A percentile compares a stretch with the other conserved stretches of the same genome.
phyloP scores from a whole-genome alignment of 495 filamentous ascomycete genomes.

The Aspergillus ostianus region DNA sequence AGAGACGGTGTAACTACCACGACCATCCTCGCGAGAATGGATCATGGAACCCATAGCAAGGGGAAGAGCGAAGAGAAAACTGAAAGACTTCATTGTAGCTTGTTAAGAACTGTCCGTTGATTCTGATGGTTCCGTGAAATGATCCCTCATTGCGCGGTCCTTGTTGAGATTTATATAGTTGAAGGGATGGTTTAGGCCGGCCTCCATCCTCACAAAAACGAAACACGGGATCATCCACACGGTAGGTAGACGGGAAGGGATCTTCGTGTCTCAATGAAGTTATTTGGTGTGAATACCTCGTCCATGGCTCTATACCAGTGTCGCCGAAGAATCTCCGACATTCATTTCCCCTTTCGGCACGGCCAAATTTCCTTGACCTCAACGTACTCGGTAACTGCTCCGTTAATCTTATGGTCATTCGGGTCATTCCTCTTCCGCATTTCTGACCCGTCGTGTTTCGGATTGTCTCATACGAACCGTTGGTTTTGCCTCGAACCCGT shows the following conservation, averaged over 20 bases:
- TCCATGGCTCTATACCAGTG: neutral
- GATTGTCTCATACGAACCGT: neutral
- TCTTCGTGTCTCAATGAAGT: constrained; percentile 1
- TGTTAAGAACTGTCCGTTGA: neutral
- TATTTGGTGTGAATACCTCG: neutral
- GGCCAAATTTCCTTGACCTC: neutral
- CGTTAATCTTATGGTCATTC: neutral
- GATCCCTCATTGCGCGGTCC: neutral
- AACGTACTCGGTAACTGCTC: neutral
- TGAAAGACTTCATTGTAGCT: constrained; percentile 7
- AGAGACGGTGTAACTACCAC: constrained; percentile 28
- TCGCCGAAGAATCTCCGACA: neutral
- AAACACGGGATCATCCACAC: neutral
- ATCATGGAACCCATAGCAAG: constrained; percentile 4
- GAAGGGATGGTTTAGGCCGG: neutral
- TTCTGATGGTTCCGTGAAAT: neutral
- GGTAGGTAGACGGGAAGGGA: constrained; percentile 8
- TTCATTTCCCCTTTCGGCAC: neutral
- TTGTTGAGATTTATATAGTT: neutral
- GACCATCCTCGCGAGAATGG: constrained; percentile 21
- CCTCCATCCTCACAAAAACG: too few species aligned
- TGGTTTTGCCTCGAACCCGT: neutral
- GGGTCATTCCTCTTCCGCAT: neutral
- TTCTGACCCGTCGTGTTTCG: neutral
- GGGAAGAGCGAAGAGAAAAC: neutral